phyloP scores from a whole-genome alignment of 768 basidiomycete species.

The Panaeolus papilionaceus region DNA sequence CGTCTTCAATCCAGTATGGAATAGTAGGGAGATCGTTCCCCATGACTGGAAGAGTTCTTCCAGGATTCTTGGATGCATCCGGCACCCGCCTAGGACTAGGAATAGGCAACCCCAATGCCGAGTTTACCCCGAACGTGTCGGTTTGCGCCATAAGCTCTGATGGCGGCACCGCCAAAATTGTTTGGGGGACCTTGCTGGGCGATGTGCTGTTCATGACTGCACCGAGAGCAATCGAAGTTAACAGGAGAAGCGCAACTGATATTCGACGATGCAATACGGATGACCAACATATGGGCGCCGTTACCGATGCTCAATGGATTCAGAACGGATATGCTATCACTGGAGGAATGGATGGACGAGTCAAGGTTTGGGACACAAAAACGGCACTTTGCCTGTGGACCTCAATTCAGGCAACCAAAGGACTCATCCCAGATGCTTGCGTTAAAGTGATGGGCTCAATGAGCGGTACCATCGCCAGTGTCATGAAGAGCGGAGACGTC shows the following conservation, averaged over 20 bases:
- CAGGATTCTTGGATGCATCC: conserved; percentile 72
- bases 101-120: conserved; percentile 76
- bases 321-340: conserved; percentile 47
- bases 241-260: conserved; percentile 49
- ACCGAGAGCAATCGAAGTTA: conserved; percentile 61
- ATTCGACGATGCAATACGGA: conserved; percentile 53
- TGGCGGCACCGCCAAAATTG: conserved; percentile 67
- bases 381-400: conserved; percentile 67
- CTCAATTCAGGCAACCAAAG: conserved; percentile 43
- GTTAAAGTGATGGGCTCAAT: conserved; percentile 50
- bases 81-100: conserved; percentile 63
- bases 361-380: conserved; percentile 78
- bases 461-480: conserved; percentile 56
- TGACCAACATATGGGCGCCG: conserved; percentile 69
- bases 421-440: conserved; percentile 53
- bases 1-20: conserved; percentile 70
- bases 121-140: conserved; percentile 74
- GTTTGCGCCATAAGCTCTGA: conserved; percentile 62
- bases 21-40: conserved; percentile 77
- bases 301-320: conserved; percentile 63
- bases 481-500: conserved; percentile 61
- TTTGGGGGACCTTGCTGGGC: conserved; percentile 79
- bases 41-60: conserved; percentile 69
- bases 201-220: conserved; percentile 68
- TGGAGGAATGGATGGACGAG: conserved; percentile 63